These are phyloP conservation scores for Fistulinella staudtii DNA, from an alignment of 1,284 basidiomycete species.

Conservation along the genomic window DNA sequence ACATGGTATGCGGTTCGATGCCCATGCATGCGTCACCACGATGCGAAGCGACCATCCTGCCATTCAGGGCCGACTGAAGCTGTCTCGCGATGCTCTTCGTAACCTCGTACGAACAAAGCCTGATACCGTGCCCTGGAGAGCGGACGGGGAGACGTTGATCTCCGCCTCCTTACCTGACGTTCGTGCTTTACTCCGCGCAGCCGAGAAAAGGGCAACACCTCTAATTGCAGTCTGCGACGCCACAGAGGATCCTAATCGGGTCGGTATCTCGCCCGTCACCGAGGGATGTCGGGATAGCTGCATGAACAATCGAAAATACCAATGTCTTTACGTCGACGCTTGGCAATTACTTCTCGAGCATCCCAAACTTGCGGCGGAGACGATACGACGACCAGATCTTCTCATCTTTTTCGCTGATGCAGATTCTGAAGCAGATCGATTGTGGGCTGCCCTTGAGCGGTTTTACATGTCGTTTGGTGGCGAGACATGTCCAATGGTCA, in stretches of 20 bases:
- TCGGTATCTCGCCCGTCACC: slow-evolving; percentile 3
- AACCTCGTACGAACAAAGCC: slow-evolving; percentile 14
- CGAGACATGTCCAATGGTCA: slow-evolving; percentile 19
- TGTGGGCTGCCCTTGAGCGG: slow-evolving; percentile 16
- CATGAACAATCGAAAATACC: slow-evolving; percentile 11
- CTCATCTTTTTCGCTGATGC: slow-evolving; percentile 22
- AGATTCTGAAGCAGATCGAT: slow-evolving; percentile 5
- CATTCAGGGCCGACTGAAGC: slow-evolving; percentile 20
- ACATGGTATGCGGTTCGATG: slow-evolving; percentile 29
- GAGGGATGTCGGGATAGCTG: slow-evolving; percentile 1
- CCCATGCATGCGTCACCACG: slow-evolving; percentile 31
- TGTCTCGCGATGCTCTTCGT: slow-evolving; percentile 19
- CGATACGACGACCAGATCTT: slow-evolving; percentile 17
- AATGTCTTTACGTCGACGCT: slow-evolving; percentile 12
- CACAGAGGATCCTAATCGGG: slow-evolving; percentile 1
- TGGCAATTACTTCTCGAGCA: slow-evolving; percentile 3
- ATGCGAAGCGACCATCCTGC: slow-evolving; percentile 28
- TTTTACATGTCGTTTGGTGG: slow-evolving; percentile 22
- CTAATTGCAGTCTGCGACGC: slow-evolving; percentile 19
- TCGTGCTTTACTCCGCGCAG: slow-evolving; percentile 12
- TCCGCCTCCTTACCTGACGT: slow-evolving; percentile 24
- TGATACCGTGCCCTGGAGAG: slow-evolving; percentile 15
- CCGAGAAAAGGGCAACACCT: slow-evolving; percentile 14
- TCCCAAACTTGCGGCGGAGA: slow-evolving; percentile 1
- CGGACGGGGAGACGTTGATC: slow-evolving; percentile 17